Conservation (phyloP, 345 rosid species). For the Sisymbrium irio region DNA sequence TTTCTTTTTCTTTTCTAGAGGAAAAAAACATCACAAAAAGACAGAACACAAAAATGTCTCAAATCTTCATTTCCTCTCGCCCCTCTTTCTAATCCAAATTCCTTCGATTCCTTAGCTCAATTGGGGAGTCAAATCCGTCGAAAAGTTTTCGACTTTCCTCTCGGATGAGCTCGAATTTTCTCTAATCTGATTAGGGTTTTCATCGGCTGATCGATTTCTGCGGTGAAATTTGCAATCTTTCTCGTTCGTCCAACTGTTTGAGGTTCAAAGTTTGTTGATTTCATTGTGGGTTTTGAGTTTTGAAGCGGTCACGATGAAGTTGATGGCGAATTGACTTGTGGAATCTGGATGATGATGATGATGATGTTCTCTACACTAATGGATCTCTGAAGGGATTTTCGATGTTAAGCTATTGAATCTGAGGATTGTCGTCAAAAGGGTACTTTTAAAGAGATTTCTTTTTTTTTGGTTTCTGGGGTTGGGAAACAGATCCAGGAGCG, state of each 20-base stretch:
- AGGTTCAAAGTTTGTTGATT: background rate
- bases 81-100: background rate
- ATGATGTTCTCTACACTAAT: no score
- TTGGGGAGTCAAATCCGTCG: background rate
- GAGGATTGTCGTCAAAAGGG: background rate
- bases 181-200: constrained; percentile 25
- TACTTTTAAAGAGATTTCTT: background rate
- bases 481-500: constrained; percentile 14
- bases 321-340: constrained; percentile 8
- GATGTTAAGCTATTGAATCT: constrained; percentile 20
- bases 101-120: background rate
- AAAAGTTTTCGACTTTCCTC: background rate
- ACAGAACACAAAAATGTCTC: constrained; percentile 9
- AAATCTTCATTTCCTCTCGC: constrained; percentile 20
- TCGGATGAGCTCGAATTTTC: constrained; percentile 11
- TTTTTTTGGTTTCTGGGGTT: background rate
- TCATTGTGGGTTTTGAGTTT: constrained; percentile 18
- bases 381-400: no score
- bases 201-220: background rate
- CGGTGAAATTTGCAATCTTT: constrained; percentile 3
- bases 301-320: constrained; percentile 7
- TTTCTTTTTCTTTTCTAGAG: background rate
- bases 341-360: no score
- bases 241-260: background rate
- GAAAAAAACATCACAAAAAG: background rate